A percentile compares a stretch with the other conserved stretches of the same genome.
Conservation (phyloP, 2,329 filamentous ascomycete species). For the Alternaria solani region DNA sequence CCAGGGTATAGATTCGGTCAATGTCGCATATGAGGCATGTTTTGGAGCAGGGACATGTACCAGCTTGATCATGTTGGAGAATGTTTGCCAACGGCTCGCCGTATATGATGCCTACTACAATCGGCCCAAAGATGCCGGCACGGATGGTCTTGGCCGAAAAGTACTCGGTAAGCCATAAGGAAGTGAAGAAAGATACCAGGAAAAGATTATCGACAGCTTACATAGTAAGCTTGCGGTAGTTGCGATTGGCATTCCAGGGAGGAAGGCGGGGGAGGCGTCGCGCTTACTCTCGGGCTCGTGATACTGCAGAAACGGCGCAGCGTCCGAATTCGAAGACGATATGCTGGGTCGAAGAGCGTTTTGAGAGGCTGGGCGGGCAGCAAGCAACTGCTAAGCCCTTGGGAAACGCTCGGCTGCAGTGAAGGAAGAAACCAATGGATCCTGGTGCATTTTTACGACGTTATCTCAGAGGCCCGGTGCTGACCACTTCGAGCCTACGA, state of each 20-base stretch:
- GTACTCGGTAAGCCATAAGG: conserved; percentile 21
- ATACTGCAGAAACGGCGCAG: conserved; percentile 16
- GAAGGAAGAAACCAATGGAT: not conserved
- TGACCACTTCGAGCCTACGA: not conserved
- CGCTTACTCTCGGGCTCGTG: conserved; percentile 16
- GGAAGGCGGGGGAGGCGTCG: not conserved
- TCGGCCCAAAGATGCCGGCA: conserved; percentile 21
- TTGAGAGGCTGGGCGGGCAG: not conserved
- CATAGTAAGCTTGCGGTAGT: conserved; percentile 4
- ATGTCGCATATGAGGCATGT: not conserved
- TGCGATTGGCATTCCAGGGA: not conserved
- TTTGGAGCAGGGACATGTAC: not conserved
- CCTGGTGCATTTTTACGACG: conserved; percentile 1
- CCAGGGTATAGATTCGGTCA: conserved; percentile 2
- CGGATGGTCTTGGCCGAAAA: conserved; percentile 18
- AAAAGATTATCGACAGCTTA: conserved; percentile 20
- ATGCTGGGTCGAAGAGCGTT: not conserved
- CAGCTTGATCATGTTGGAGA: conserved; percentile 18
- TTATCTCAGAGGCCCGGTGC: not conserved
- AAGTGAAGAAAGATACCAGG: conserved; percentile 23
- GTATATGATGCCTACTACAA: conserved; percentile 19
- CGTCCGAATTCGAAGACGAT: not conserved
- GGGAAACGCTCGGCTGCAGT: not conserved
- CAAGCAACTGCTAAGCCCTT: conserved; percentile 8
- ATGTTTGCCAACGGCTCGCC: conserved; percentile 21